Evolutionary conservation across 176 grass and related monocot species (phyloP).

Genomic region (Pontederia paniculata): DNA sequence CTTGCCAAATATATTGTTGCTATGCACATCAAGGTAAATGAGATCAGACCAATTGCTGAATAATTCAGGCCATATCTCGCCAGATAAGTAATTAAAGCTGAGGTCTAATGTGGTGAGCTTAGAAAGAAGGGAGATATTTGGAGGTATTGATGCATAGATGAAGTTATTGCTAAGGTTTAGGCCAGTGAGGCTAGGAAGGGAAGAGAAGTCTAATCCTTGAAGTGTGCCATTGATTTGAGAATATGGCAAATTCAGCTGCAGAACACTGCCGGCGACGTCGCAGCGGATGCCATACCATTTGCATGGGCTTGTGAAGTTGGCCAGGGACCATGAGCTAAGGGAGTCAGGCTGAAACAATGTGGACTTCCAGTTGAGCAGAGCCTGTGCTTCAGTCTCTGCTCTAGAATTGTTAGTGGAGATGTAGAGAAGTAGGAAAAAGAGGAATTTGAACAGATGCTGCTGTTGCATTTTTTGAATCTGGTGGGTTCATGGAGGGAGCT

Average conservation of each 20-base stretch:
- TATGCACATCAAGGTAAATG: background rate
- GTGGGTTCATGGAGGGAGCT: too few species aligned
- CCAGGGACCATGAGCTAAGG: conserved; percentile 38
- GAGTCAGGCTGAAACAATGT: conserved; percentile 29
- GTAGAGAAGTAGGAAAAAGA: conserved; percentile 6
- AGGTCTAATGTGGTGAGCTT: conserved; percentile 11
- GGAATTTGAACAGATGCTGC: background rate
- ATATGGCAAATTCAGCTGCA: conserved; percentile 27
- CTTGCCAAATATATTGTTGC: background rate
- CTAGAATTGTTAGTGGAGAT: background rate
- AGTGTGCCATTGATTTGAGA: conserved; percentile 52
- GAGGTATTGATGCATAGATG: conserved; percentile 35
- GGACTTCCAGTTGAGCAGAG: conserved; percentile 52
- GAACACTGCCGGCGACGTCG: conserved; percentile 28
- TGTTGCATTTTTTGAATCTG: too few species aligned
- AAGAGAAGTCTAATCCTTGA: conserved; percentile 34
- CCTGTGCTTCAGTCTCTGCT: conserved; percentile 30
- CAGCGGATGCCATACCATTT: conserved; percentile 55
- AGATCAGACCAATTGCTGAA: conserved; percentile 2
- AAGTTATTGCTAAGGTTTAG: conserved; percentile 63
- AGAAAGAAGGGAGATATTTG: conserved; percentile 25
- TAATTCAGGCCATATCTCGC: background rate
- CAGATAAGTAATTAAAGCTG: background rate
- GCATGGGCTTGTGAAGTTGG: conserved; percentile 31
- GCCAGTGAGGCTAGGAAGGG: conserved; percentile 24